phyloP scores from a whole-genome alignment of 2,329 filamentous ascomycete genomes.

The Verticillium albo-atrum region DNA sequence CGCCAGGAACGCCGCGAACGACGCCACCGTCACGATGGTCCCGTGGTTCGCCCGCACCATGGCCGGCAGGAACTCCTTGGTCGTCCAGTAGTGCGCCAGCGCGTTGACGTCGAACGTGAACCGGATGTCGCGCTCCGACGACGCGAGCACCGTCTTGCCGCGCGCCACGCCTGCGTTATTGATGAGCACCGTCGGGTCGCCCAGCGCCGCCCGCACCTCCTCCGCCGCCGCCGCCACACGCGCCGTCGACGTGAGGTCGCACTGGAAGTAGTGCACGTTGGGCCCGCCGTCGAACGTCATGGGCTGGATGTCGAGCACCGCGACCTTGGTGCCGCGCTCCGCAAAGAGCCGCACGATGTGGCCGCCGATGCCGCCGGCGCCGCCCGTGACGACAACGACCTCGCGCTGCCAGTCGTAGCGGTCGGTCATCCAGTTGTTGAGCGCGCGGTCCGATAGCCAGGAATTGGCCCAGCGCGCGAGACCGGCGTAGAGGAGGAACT shows the following conservation, averaged over 20 bases:
- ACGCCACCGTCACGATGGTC: constrained; percentile 68
- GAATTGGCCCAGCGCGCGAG: constrained; percentile 42
- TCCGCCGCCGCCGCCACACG: constrained; percentile 48
- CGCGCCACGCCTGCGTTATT: constrained; percentile 66
- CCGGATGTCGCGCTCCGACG: constrained; percentile 53
- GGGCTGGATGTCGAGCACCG: constrained; percentile 65
- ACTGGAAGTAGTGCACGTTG: constrained; percentile 63
- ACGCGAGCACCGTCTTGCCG: constrained; percentile 57
- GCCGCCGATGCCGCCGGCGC: constrained; percentile 68
- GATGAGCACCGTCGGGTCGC: constrained; percentile 64
- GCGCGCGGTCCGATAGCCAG: constrained; percentile 44
- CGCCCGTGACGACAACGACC: constrained; percentile 70
- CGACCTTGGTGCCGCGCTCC: constrained; percentile 60
- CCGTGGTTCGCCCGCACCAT: constrained; percentile 64
- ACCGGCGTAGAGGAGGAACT: constrained; percentile 47
- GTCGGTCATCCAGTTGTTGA: constrained; percentile 47
- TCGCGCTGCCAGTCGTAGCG: constrained; percentile 63
- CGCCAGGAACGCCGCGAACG: constrained; percentile 55
- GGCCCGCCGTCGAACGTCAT: constrained; percentile 47
- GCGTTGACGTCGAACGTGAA: constrained; percentile 70
- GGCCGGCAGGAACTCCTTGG: constrained; percentile 61
- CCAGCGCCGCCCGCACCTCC: constrained; percentile 50
- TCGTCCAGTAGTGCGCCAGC: constrained; percentile 62
- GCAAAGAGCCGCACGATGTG: constrained; percentile 62
- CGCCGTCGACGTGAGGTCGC: constrained; percentile 60